Percentiles rank a stretch among this genome's conserved stretches.
Evolutionary conservation across 495 filamentous ascomycete genomes (phyloP).

Genomic region (Talaromyces trachyspermus): DNA sequence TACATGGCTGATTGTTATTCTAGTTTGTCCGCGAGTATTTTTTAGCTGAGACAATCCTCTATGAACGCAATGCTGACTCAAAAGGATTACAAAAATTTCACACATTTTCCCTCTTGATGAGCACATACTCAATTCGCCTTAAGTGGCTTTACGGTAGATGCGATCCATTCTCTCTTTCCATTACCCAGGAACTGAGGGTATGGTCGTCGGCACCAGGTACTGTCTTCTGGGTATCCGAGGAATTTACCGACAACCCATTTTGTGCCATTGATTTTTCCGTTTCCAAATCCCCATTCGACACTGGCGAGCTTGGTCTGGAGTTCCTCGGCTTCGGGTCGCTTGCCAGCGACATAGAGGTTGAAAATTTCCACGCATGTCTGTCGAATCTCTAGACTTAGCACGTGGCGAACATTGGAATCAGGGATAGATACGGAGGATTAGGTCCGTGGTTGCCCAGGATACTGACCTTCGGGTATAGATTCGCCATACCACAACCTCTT

Average conservation of each 20-base stretch:
- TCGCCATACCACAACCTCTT: constrained; percentile 66
- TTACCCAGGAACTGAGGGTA: constrained; percentile 1
- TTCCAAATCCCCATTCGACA: constrained; percentile 70
- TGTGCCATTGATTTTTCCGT: constrained; percentile 64
- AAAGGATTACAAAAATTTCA: too few species aligned
- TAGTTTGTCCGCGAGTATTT: too few species aligned
- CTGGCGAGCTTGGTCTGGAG: constrained; percentile 62
- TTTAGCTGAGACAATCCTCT: too few species aligned
- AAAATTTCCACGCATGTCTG: constrained; percentile 51
- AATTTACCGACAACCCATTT: constrained; percentile 58
- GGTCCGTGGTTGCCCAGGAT: too few species aligned
- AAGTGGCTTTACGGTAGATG: background rate
- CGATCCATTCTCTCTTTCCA: constrained; percentile 4
- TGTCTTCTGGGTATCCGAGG: constrained; percentile 43
- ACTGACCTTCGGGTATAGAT: constrained; percentile 54
- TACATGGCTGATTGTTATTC: too few species aligned
- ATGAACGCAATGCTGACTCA: too few species aligned
- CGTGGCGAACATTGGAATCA: background rate
- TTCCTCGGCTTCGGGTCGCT: constrained; percentile 52
- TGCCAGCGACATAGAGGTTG: constrained; percentile 52
- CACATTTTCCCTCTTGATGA: background rate
- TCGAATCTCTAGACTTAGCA: background rate
- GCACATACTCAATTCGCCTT: background rate
- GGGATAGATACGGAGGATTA: too few species aligned
- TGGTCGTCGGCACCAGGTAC: constrained; percentile 3